A percentile compares a stretch with the other conserved stretches of the same genome.
phyloP scores from a whole-genome alignment of 2,329 filamentous ascomycete species.

The Arthrobotrys iridis region DNA sequence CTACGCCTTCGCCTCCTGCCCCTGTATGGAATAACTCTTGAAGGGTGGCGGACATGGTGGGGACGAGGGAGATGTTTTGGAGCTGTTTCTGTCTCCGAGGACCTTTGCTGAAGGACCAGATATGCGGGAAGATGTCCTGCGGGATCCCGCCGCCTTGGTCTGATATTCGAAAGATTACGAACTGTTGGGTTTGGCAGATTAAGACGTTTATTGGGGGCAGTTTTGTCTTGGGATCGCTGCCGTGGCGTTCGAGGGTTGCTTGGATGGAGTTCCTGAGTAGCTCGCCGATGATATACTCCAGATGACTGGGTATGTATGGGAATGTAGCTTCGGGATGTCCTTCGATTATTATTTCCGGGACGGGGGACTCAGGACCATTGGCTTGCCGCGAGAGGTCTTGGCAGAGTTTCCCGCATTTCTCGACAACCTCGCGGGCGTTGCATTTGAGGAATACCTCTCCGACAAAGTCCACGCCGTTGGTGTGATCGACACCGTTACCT shows the following conservation, averaged over 20 bases:
- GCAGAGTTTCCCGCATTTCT: slow-evolving; percentile 80
- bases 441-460: slow-evolving; percentile 96
- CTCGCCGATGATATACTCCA: slow-evolving; percentile 97
- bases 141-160: slow-evolving; percentile 94
- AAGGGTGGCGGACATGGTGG: slow-evolving; percentile 90
- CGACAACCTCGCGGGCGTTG: slow-evolving; percentile 86
- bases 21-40: slow-evolving; percentile 73
- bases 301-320: slow-evolving; percentile 92
- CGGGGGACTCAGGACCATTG: slow-evolving; percentile 74
- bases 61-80: slow-evolving; percentile 86
- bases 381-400: slow-evolving; percentile 77
- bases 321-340: slow-evolving; percentile 91
- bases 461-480: slow-evolving; percentile 80
- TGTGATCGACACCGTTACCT: slow-evolving; percentile 71
- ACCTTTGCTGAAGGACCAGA: slow-evolving; percentile 98
- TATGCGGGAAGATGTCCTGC: slow-evolving; percentile 81
- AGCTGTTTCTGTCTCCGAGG: slow-evolving; percentile 76
- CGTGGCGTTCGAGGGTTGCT: slow-evolving; percentile 78
- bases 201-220: slow-evolving; percentile 91
- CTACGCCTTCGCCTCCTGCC: slow-evolving; percentile 27
- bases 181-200: slow-evolving; percentile 90
- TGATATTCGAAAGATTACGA: slow-evolving; percentile 95
- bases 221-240: slow-evolving; percentile 59
- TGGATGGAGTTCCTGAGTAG: slow-evolving; percentile 94
- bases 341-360: slow-evolving; percentile 83